Percentiles rank a stretch among this genome's conserved stretches.
Evolutionary conservation across 2,329 filamentous ascomycete species (phyloP).

Genomic region (Lasiodiplodia hormozganensis): DNA sequence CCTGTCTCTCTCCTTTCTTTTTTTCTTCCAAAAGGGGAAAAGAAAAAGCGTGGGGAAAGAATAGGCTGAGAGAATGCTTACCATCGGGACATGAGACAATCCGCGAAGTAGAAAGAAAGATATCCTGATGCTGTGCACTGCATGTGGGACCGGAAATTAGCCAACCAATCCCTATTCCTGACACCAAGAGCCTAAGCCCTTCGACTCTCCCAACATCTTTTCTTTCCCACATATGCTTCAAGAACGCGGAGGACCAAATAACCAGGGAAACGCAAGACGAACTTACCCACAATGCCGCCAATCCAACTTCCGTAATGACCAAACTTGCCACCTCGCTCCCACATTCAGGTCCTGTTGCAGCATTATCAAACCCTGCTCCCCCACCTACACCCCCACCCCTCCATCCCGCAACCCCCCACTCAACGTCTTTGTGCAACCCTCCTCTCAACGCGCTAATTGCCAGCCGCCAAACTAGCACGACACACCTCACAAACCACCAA

Average conservation of each 20-base stretch:
- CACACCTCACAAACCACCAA: conserved; percentile 74
- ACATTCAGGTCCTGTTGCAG: conserved; percentile 39
- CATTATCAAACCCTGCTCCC: conserved; percentile 36
- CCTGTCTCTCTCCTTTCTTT: not conserved
- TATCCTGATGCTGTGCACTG: conserved; percentile 80
- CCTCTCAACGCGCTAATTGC: conserved; percentile 49
- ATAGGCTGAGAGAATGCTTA: conserved; percentile 44
- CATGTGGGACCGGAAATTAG: not conserved
- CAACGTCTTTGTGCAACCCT: conserved; percentile 46
- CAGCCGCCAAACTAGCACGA: conserved; percentile 22
- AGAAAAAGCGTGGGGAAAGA: not conserved
- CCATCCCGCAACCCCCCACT: conserved; percentile 25
- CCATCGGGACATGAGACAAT: conserved; percentile 86
- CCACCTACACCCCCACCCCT: conserved; percentile 48
- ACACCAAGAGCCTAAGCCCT: not conserved
- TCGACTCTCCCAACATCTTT: not conserved
- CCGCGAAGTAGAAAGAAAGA: conserved; percentile 82
- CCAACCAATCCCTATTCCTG: not conserved
- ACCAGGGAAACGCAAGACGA: not conserved
- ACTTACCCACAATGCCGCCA: conserved; percentile 78
- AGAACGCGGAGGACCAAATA: not conserved
- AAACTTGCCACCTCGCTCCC: conserved; percentile 30
- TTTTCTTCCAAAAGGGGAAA: too few relatives aligned
- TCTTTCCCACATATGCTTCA: not conserved
- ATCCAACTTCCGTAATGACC: conserved; percentile 65